Base-by-base conservation (phyloP, 208 protist species). In the Naegleria lovaniensis region DNA sequence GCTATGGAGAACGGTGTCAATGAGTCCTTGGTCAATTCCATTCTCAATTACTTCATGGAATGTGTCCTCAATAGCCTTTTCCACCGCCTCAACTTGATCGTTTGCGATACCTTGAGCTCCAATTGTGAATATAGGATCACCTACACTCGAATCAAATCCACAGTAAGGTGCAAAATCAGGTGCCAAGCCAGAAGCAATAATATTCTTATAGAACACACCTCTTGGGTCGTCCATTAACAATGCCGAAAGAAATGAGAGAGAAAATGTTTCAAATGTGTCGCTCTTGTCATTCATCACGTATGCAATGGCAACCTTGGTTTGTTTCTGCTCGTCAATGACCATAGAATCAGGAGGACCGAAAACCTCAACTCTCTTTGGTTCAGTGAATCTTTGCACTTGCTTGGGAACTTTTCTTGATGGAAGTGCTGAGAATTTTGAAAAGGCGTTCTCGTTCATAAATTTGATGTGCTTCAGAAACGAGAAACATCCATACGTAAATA, bases 401-500 rank as follows among this genome's bases (percentile, higher is more conserved):
- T 58, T 38, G 13, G 16, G 5, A 19, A 15, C 2, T 13, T 86
- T 29, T 15, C 6, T 33, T 39, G 11, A 0, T 19, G 29, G 41
- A 19, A 67, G 25, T 33, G n/a, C 7, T 7, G 59, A 41, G 79
- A 90, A 90, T 36, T 90, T 75, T 29, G 9, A 25, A 90, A 90
- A 51, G 13, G 15, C 55, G 36, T 83, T 83, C 33, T 79, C 87
- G 19, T 75, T 83, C 11, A 91, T 43, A 33, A 76, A 75, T 22
- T 51, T 41, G 0, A 92, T 43, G 75, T 86, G 83, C 5, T 92
- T 89, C 19, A 67, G 4, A 1, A 90, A 48, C 0, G 52, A 25
- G 5, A 90, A 75, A 48, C 43, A n/a, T 25, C 90, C 90, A 83
- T 92, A 92, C 4, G 85, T 90, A 33, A 40, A 88, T 38, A 92